Conservation (phyloP, 805 yeast genomes). For the Ascoidea asiatica region DNA sequence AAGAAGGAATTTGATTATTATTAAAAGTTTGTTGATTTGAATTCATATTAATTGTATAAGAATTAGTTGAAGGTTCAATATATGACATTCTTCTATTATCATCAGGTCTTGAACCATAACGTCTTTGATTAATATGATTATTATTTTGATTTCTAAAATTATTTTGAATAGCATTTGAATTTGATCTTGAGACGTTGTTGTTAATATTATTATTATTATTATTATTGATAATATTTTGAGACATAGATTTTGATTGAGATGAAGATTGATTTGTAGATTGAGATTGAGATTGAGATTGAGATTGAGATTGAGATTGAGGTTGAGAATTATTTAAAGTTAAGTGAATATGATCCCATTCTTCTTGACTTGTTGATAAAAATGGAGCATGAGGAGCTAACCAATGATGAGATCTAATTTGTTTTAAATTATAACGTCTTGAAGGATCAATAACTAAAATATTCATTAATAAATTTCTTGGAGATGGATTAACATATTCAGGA, state of each 20-base stretch:
- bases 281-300: slow-evolving; percentile 24
- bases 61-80: background rate
- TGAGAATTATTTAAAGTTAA: slow-evolving; percentile 18
- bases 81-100: background rate
- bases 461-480: slow-evolving; percentile 82
- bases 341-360: slow-evolving; percentile 72
- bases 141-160: too few relatives aligned
- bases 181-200: slow-evolving; percentile 12
- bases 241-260: too few relatives aligned
- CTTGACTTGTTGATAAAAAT: slow-evolving; percentile 72
- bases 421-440: slow-evolving; percentile 51
- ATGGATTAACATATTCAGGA: slow-evolving; percentile 84
- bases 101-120: background rate
- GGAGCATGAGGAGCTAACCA: slow-evolving; percentile 83
- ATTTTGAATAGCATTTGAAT: background rate
- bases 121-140: too few relatives aligned
- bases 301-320: slow-evolving; percentile 26
- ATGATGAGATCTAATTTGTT: slow-evolving; percentile 63
- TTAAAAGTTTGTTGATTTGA: background rate
- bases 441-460: slow-evolving; percentile 82
- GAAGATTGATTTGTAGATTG: slow-evolving; percentile 22
- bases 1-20: background rate
- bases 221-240: too few relatives aligned
- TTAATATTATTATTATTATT: slow-evolving; percentile 2
- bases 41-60: background rate